These are phyloP conservation scores for Nakazawaea ernobii DNA, from an alignment of 805 yeast species.

Conservation along the genomic window DNA sequence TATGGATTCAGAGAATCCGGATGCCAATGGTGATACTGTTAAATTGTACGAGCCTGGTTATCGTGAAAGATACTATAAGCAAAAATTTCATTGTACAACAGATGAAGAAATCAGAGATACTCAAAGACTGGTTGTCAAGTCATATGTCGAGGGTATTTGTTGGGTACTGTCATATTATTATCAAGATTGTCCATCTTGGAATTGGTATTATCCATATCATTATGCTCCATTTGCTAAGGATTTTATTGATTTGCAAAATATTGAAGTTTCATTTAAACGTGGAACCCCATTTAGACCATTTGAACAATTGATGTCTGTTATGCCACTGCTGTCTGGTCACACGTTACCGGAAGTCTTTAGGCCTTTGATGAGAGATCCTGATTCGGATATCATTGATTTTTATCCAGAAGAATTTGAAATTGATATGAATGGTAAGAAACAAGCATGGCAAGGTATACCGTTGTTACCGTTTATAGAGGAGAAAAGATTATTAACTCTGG, in stretches of 20 bases:
- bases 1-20: constrained; percentile 33
- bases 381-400: constrained; percentile 83
- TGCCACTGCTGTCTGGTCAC: constrained; percentile 91
- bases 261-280: constrained; percentile 50
- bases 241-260: constrained; percentile 48
- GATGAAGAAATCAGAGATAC: constrained; percentile 49
- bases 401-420: constrained; percentile 84
- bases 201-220: constrained; percentile 95
- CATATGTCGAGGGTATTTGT: constrained; percentile 91
- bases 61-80: constrained; percentile 69
- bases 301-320: constrained; percentile 91
- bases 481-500: constrained; percentile 59
- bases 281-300: constrained; percentile 86
- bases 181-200: constrained; percentile 98
- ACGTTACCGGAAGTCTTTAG: constrained; percentile 77
- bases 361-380: constrained; percentile 71
- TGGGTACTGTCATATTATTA: constrained; percentile 93
- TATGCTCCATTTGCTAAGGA: constrained; percentile 98
- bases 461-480: constrained; percentile 89
- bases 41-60: constrained; percentile 86
- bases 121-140: constrained; percentile 55
- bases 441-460: constrained; percentile 95
- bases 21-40: constrained; percentile 44
- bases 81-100: constrained; percentile 59
- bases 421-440: constrained; percentile 93